These are phyloP conservation scores for Ascochyta lentis DNA, from an alignment of 2,329 filamentous ascomycete genomes.

Conservation along the genomic window DNA sequence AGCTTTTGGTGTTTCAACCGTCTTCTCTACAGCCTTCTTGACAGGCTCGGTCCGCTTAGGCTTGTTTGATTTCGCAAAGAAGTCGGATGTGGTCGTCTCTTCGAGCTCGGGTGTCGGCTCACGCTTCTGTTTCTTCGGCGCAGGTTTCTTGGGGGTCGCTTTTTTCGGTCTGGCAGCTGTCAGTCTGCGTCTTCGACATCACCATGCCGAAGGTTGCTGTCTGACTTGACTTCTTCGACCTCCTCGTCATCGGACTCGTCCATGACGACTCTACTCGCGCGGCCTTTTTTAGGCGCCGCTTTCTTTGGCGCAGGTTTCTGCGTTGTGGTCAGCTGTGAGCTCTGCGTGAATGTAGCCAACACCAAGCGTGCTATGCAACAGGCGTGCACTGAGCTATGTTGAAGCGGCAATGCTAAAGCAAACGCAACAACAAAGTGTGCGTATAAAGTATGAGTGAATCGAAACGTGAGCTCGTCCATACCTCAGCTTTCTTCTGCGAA, in stretches of 20 bases:
- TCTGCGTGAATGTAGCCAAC: background rate
- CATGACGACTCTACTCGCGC: slow-evolving; percentile 61
- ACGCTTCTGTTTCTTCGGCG: slow-evolving; percentile 63
- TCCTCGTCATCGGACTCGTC: slow-evolving; percentile 76
- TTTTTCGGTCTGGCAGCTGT: slow-evolving; percentile 46
- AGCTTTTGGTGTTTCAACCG: slow-evolving; percentile 37
- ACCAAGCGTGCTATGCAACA: background rate
- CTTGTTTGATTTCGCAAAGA: slow-evolving; percentile 67
- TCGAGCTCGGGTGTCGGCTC: slow-evolving; percentile 59
- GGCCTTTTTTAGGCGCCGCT: slow-evolving; percentile 50
- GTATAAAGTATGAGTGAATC: background rate
- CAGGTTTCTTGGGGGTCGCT: slow-evolving; percentile 62
- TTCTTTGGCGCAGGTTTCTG: slow-evolving; percentile 46
- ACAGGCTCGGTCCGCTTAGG: slow-evolving; percentile 57
- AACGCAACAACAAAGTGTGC: background rate
- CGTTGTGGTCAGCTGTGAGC: slow-evolving; percentile 13
- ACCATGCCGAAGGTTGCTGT: background rate
- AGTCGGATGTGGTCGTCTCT: slow-evolving; percentile 67
- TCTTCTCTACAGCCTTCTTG: slow-evolving; percentile 39
- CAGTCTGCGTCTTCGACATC: slow-evolving; percentile 24
- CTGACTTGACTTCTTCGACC: slow-evolving; percentile 47
- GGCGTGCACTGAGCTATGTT: background rate
- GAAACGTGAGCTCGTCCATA: slow-evolving; percentile 18
- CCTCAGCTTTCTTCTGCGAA: slow-evolving; percentile 43
- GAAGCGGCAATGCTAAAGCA: background rate